A percentile compares a stretch with the other conserved stretches of the same genome.
These are phyloP conservation scores for Naganishia liquefaciens DNA, from an alignment of 1,284 basidiomycete species.

Conservation along the genomic window DNA sequence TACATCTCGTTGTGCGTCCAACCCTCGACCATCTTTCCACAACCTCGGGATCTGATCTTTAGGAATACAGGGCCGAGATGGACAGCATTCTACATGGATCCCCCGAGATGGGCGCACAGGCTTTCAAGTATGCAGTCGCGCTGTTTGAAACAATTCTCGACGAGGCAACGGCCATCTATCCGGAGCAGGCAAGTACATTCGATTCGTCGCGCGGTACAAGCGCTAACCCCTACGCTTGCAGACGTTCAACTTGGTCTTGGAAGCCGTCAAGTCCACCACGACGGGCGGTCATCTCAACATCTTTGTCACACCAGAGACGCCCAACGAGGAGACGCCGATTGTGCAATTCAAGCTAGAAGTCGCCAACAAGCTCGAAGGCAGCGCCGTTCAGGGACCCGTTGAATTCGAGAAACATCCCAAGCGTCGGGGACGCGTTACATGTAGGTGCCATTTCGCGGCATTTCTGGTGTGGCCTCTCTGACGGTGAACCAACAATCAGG, in stretches of 20 bases:
- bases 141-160: constrained; percentile 72
- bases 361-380: constrained; percentile 50
- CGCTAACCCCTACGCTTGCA: constrained; percentile 3
- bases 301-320: constrained; percentile 65
- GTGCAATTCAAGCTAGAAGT: constrained; percentile 56
- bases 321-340: constrained; percentile 51
- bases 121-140: constrained; percentile 74
- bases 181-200: constrained; percentile 61
- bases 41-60: background rate
- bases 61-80: constrained; percentile 66
- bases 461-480: background rate
- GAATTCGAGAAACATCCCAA: constrained; percentile 37
- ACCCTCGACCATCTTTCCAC: background rate
- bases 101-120: constrained; percentile 64
- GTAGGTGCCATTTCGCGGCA: constrained; percentile 35
- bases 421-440: constrained; percentile 36
- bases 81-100: constrained; percentile 76
- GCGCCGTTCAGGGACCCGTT: constrained; percentile 40
- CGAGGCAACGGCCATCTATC: constrained; percentile 66
- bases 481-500: constrained; percentile 38
- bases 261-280: background rate
- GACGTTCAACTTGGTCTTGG: constrained; percentile 26
- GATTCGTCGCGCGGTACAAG: background rate
- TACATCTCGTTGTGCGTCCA: constrained; percentile 68
- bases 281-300: constrained; percentile 58